phyloP scores from a whole-genome alignment of 495 filamentous ascomycete genomes.

The Hypoxylon trugodes region DNA sequence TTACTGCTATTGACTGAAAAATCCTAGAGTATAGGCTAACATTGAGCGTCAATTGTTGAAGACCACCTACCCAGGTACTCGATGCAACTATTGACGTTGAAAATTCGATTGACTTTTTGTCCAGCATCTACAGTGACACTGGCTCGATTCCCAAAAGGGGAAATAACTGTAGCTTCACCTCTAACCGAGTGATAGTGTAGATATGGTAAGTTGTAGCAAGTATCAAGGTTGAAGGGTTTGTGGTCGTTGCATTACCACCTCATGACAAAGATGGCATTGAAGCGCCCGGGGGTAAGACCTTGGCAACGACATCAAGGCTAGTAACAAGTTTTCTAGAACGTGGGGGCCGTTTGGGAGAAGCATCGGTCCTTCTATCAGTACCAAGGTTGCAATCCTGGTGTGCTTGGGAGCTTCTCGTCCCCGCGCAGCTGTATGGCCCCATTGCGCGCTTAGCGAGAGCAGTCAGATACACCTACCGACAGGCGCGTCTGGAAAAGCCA shows the following conservation, averaged over 20 bases:
- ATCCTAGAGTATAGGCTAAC: neutral
- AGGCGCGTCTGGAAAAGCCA: constrained; percentile 27
- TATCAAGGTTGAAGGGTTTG: neutral
- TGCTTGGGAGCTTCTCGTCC: constrained; percentile 2
- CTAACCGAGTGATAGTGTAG: neutral
- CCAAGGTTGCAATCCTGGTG: neutral
- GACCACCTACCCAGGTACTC: no score
- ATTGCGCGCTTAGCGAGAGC: constrained; percentile 17
- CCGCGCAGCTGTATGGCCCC: constrained; percentile 20
- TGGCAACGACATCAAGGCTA: constrained; percentile 1
- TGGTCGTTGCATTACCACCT: neutral
- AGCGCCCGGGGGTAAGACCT: constrained; percentile 6
- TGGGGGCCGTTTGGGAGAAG: constrained; percentile 7
- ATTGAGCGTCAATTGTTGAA: neutral
- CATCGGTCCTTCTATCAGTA: constrained; percentile 19
- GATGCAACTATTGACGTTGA: neutral
- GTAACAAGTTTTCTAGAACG: constrained; percentile 9
- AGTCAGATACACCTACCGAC: constrained; percentile 28
- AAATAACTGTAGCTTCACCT: neutral
- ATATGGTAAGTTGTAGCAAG: neutral
- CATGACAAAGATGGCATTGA: constrained; percentile 6
- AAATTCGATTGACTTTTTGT: neutral
- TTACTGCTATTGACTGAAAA: neutral
- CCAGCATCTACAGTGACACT: neutral
- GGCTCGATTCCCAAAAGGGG: neutral